Percentiles rank a stretch among this genome's conserved stretches.
Evolutionary conservation across 352 stramenopile species (phyloP).

Genomic region (Aphanomyces astaci): DNA sequence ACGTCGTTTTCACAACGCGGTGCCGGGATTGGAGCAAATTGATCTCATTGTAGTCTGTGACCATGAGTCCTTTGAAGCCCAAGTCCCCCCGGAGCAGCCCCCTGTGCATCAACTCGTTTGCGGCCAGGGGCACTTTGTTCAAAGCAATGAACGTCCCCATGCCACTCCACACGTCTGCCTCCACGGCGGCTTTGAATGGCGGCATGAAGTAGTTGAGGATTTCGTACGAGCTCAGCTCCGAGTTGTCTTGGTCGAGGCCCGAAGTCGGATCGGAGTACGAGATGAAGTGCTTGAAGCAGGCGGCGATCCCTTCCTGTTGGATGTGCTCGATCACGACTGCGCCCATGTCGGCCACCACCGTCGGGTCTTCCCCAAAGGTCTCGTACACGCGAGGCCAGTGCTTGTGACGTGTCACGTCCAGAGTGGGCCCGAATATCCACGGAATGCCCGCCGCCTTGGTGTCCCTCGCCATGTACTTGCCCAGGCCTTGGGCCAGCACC

Average conservation of each 20-base stretch:
- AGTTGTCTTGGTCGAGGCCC: constrained; percentile 64
- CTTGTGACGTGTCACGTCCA: constrained; percentile 75
- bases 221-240: constrained; percentile 56
- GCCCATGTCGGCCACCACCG: constrained; percentile 64
- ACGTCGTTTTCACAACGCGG: constrained; percentile 30
- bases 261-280: constrained; percentile 64
- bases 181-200: constrained; percentile 59
- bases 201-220: constrained; percentile 65
- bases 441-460: constrained; percentile 79
- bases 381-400: constrained; percentile 43
- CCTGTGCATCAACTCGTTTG: neutral
- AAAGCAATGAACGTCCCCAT: neutral
- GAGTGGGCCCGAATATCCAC: constrained; percentile 89
- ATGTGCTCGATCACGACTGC: constrained; percentile 64
- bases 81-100: constrained; percentile 48
- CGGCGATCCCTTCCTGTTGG: constrained; percentile 55
- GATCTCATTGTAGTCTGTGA: constrained; percentile 83
- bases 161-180: constrained; percentile 35
- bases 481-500: constrained; percentile 56
- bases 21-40: constrained; percentile 59
- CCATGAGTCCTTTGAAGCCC: constrained; percentile 57
- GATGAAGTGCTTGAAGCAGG: constrained; percentile 87
- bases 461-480: constrained; percentile 67
- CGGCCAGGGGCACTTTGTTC: neutral
- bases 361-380: constrained; percentile 90